These are phyloP conservation scores for Boletus rubescentipes DNA, from an alignment of 768 basidiomycete genomes.

Conservation along the genomic window DNA sequence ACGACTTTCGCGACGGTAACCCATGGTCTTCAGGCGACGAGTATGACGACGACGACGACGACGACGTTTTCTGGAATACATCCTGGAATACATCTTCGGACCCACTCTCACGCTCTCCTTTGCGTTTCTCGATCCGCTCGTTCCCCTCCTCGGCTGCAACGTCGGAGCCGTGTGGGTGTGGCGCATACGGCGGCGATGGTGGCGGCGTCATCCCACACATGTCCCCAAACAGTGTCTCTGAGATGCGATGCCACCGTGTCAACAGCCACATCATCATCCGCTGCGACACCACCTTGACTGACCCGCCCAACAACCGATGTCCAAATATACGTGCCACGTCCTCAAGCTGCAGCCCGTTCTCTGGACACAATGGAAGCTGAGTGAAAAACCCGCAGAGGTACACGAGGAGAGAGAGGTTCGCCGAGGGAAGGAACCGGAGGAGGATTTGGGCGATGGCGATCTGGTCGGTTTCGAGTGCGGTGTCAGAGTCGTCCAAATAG, in stretches of 20 bases:
- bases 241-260: slow-evolving; percentile 28
- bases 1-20: slow-evolving; percentile 5
- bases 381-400: slow-evolving; percentile 51
- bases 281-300: slow-evolving; percentile 22
- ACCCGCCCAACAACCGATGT: slow-evolving; percentile 38
- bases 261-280: slow-evolving; percentile 36
- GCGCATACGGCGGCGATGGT: slow-evolving; percentile 1
- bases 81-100: too few species aligned
- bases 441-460: slow-evolving; percentile 45
- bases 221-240: slow-evolving; percentile 25
- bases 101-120: slow-evolving; percentile 6
- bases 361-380: slow-evolving; percentile 49
- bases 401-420: slow-evolving; percentile 40
- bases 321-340: slow-evolving; percentile 50
- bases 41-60: slow-evolving; percentile 14
- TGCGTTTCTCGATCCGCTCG: slow-evolving; percentile 19
- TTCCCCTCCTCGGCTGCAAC: not conserved
- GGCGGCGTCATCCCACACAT: slow-evolving; percentile 24
- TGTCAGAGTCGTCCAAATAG: slow-evolving; percentile 15
- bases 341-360: slow-evolving; percentile 47
- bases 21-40: slow-evolving; percentile 11
- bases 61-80: too few species aligned
- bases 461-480: slow-evolving; percentile 32
- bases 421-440: slow-evolving; percentile 47
- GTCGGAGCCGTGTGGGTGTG: not conserved